Evolutionary conservation across 2,329 filamentous ascomycete genomes (phyloP), one percentile per base, ranked within the genome.

Genomic region (Gremmenia infestans): DNA sequence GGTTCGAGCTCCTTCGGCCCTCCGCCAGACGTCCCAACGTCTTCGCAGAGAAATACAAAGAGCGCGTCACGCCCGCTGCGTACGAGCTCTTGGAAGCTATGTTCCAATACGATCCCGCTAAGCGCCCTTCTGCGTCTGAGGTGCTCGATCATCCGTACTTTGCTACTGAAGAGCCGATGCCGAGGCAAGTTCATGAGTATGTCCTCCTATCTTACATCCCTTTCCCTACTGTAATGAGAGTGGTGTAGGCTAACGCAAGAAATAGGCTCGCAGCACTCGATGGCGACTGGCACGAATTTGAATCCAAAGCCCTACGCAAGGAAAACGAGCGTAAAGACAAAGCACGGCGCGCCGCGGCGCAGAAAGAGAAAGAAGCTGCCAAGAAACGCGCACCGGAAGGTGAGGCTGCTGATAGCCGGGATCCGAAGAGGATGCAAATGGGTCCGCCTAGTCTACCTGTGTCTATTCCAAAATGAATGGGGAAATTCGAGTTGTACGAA

Each of bases 231-330:
- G n/a, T 50, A 15, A 53, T 32, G 8, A 32, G 2, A 32, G 9
- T 12, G 28, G 11, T 32, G 28, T 36, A n/a, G n/a, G 36, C 39
- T 58, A 67, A 76, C 68, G 52, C 19, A 25, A 11, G 19, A 47
- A 53, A 36, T 39, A 56, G 88, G 67, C 81, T 99, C 50, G 85
- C 87, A 57, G 78, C 86, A 49, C 80, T 99, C 32, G 84, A 94
- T 65, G 94, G 94, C 22, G 94, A 99, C 66, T 99, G 94, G 94
- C 94, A 99, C 70, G 94, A 99, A 70, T 96, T 97, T 67, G 94
- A 99, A 74, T 96, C 91, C 54, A 99, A 99, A 74, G 92, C 91
- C 15, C 78, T 96, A 25, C 81, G 94, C 35, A 94, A 94, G 64
- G 92, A 97, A 71, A 93, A 91, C 65, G 90, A 94, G 71, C 82